These are phyloP conservation scores for Yamadazyma membranifaciens DNA, from an alignment of 1,139 yeast species.

Conservation along the genomic window DNA sequence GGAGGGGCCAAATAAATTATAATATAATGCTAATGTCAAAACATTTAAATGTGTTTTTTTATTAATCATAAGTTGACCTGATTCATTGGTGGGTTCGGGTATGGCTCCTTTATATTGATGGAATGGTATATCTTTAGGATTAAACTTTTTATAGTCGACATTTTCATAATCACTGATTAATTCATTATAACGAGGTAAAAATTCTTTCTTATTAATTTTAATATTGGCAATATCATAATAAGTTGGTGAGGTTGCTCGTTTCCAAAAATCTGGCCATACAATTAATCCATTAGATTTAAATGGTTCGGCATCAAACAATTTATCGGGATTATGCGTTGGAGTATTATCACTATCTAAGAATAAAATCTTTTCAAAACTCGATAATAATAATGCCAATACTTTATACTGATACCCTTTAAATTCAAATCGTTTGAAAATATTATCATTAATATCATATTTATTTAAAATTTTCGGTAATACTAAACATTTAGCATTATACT, in stretches of 20 bases:
- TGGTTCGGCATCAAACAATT: conserved; percentile 29
- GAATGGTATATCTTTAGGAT: conserved; percentile 43
- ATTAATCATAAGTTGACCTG: conserved; percentile 75
- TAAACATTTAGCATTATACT: conserved; percentile 65
- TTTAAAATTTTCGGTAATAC: conserved; percentile 35
- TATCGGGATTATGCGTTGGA: conserved; percentile 58
- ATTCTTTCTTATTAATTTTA: conserved; percentile 22
- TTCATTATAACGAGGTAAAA: conserved; percentile 34
- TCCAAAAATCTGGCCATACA: conserved; percentile 52
- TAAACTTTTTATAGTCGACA: conserved; percentile 11
- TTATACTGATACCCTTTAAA: conserved; percentile 74
- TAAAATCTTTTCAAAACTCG: conserved; percentile 75
- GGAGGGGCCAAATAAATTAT: conserved; percentile 76
- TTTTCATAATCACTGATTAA: conserved; percentile 15
- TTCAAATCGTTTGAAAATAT: conserved; percentile 15
- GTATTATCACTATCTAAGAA: conserved; percentile 76
- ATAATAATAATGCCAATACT: conserved; percentile 68
- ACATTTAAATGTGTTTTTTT: conserved; percentile 66
- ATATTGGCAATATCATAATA: conserved; percentile 40
- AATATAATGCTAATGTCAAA: conserved; percentile 67
- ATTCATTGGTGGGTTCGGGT: conserved; percentile 80
- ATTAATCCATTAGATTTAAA: conserved; percentile 34
- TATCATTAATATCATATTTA: conserved; percentile 25
- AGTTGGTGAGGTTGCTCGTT: conserved; percentile 43
- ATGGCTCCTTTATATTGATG: conserved; percentile 70